Evolutionary conservation across 179 eudicot species (phyloP), one percentile per base, ranked within the genome.

Genomic region (Patellifolia procumbens): DNA sequence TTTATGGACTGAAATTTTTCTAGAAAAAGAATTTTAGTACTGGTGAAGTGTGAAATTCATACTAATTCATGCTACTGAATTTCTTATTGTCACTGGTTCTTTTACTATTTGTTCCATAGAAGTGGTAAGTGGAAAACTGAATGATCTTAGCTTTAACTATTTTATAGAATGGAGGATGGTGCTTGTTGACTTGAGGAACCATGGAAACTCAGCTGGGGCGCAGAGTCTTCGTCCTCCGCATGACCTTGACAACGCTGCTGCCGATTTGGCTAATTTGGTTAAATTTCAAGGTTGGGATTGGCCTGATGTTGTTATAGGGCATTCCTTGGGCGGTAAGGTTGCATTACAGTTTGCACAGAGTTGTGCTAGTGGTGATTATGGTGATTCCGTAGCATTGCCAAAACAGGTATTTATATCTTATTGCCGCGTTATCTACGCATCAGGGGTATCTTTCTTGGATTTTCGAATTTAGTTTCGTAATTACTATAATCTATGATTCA

Each of bases 271-370:
- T 17, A 75, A 91, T 78, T 78, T 93, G 87, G 88, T 95, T 45
- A 87, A 85, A 39, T 76, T 86, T 16, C 87, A 88, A 64, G 92
- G 91, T 73, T 95, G 99, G 99, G 86, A 70, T 70, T 95, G 93
- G 94, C 99, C 99, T 53, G 92, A 94, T 86, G 90, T 89, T 68
- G 91, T 95, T 55, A 85, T 95, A 5, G 99, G 99, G 22, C 99
- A 95, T 83, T 95, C 98, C 32, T 80, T 95, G 90, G 99, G 99
- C 15, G 99, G 99, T 16, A 95, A 95, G 84, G 94, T 95, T 62
- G 91, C 96, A 4, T 74, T 95, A 85, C 99, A 95, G 77, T 93
- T 81, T 81, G 92, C 89, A n/a, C 79, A 87, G 86, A 88, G 97
- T 76, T 83, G 90, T 78, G 86, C 86, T 73, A 76, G 72, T 56